Evolutionary conservation across 2,329 filamentous ascomycete species (phyloP), one percentile per base, ranked within the genome.

Genomic region (Fusarium begoniae): DNA sequence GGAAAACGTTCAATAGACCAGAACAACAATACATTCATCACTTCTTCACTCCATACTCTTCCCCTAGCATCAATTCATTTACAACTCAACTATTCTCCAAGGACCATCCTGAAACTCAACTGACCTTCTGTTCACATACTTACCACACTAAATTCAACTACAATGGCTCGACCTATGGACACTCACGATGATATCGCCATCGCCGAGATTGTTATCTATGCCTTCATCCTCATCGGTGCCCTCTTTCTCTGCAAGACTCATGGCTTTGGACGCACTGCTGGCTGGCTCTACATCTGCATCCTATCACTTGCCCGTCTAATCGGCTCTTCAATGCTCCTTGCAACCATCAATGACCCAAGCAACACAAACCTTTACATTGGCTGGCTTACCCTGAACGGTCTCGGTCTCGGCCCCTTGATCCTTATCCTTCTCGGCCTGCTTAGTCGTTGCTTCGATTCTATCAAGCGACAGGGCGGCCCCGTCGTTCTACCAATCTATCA

Each of bases 271-370:
- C 89, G 91, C 84, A 86, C 90, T 14, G 87, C 87, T 22, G 90
- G 90, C 8, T 91, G 90, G 54, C 85, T 90, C 28, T 84, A 91
- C 15, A 87, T 92, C 75, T 82, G 92, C 20, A 85, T 92, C 32
- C 84, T 90, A 20, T 84, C 90, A 5, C 82, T 90, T 20, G 84
- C 80, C 63, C 89, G 91, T 83, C 88, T 92, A 61, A 84, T 91
- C 55, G 81, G 84, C 69, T 85, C 89, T 72, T 82, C 84, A n/a
- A 64, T 91, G 18, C 79, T 76, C 63, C 79, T 83, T 12, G 81
- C 77, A 53, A 80, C 79, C 45, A 70, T 90, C 51, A 79, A 90
- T 20, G 86, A 90, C 67, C 87, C 88, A 0, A 87, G 85, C 2
- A 88, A 83, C 71, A 63, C 65, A 38, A 70, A 55, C 37, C 79